Percentiles rank a stretch among this genome's conserved stretches.
Evolutionary conservation across 805 yeast species (phyloP).

Genomic region (Scheffersomyces amazonensis): DNA sequence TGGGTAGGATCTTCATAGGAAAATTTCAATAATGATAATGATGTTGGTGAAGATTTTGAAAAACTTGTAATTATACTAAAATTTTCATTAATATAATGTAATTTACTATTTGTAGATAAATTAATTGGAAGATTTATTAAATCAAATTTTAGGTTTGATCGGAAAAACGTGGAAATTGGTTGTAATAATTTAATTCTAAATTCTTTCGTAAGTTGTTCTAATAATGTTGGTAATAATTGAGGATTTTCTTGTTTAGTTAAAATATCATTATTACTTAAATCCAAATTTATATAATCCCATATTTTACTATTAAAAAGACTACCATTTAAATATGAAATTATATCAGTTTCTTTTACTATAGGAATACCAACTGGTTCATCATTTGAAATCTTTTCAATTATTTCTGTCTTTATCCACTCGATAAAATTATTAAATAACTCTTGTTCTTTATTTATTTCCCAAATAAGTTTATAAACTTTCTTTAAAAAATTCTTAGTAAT

Average conservation of each 20-base stretch:
- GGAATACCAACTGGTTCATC: constrained; percentile 18
- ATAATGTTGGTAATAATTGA: not conserved
- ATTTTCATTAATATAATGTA: not conserved
- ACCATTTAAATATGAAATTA: constrained; percentile 21
- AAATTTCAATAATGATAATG: not conserved
- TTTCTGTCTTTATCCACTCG: constrained; percentile 40
- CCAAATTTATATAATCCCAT: constrained; percentile 14
- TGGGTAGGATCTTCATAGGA: not conserved
- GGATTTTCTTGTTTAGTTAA: not conserved
- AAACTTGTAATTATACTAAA: not conserved
- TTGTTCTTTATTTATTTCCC: constrained; percentile 47
- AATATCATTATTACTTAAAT: not conserved
- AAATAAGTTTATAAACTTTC: constrained; percentile 32
- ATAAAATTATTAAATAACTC: constrained; percentile 42
- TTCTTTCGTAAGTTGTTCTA: not conserved
- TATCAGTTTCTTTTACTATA: constrained; percentile 4
- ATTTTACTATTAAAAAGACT: constrained; percentile 17
- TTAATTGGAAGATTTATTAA: not conserved
- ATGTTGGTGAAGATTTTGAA: not conserved
- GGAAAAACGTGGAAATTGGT: not conserved
- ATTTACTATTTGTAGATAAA: not conserved
- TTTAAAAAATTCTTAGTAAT: constrained; percentile 25
- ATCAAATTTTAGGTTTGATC: not conserved
- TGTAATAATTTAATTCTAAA: not conserved
- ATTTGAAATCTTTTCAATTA: constrained; percentile 36